Conservation (phyloP, 805 yeast species). For the Saturnispora sanitii region DNA sequence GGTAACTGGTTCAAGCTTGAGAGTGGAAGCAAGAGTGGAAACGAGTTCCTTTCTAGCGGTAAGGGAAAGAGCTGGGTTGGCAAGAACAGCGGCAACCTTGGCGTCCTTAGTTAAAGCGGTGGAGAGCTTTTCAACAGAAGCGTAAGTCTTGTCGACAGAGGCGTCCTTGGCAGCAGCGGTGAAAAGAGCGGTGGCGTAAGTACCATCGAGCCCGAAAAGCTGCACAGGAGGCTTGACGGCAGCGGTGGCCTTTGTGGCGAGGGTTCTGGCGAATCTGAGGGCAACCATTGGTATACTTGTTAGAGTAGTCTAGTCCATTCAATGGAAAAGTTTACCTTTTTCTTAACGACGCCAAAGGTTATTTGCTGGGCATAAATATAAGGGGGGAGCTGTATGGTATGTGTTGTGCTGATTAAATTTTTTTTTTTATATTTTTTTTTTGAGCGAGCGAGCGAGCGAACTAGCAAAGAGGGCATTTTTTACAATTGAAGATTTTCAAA, state of each 20-base stretch:
- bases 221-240: slow-evolving; percentile 78
- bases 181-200: slow-evolving; percentile 92
- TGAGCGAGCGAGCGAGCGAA: no score
- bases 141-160: slow-evolving; percentile 55
- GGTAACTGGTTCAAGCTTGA: slow-evolving; percentile 56
- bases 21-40: slow-evolving; percentile 40
- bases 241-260: slow-evolving; percentile 51
- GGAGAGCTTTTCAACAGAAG: slow-evolving; percentile 52
- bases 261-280: slow-evolving; percentile 57
- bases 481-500: no score
- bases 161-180: slow-evolving; percentile 82
- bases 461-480: no score
- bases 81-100: slow-evolving; percentile 50
- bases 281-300: slow-evolving; percentile 31
- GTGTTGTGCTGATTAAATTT: slow-evolving; percentile 1
- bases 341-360: no score
- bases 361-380: slow-evolving; percentile 4
- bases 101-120: slow-evolving; percentile 50
- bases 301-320: neutral
- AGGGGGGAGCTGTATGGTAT: neutral
- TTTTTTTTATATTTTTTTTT: no score
- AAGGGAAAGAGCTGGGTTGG: slow-evolving; percentile 76
- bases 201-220: slow-evolving; percentile 91
- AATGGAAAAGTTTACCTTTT: neutral
- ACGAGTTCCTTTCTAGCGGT: slow-evolving; percentile 68